Evolutionary conservation across 2,329 filamentous ascomycete species (phyloP), one percentile per base, ranked within the genome.

Genomic region (Diaporthe amygdali): DNA sequence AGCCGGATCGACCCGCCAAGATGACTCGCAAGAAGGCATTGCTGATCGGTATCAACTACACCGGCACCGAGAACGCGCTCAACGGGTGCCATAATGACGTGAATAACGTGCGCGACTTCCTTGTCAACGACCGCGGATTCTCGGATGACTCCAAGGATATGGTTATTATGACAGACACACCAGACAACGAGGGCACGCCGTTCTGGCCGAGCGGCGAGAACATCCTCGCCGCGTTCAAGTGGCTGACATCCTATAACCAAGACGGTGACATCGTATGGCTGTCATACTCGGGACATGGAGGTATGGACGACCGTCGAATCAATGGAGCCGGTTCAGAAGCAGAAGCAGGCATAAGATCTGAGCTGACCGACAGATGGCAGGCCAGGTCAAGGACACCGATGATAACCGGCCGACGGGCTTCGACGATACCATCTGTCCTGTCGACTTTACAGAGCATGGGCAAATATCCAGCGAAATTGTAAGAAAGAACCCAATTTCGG

Each of bases 201-300:
- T 78, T 77, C 55, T 80, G 79, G 71, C 79, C 81, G 2, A 80
- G 75, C 30, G 75, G 76, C 7, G 76, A 76, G 32, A 81, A 82
- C 74, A 78, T 82, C 67, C 69, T 81, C 47, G 84, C 85, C 2
- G 88, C 88, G 4, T 88, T 90, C 78, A 81, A 87, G 68, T 90
- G 89, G 88, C 83, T 91, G 2, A 84, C 90, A 54, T 83, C 80
- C 32, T 74, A 75, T 41, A 82, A 82, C 44, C 83, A 87, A 68
- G 85, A 88, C 0, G 84, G 85, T 12, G 86, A 86, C 69, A 83
- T 81, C 10, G 79, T 87, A 22, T 90, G 89, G 81, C 77, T 90
- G 63, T 88, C 89, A 73, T 91, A 90, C 74, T 88, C 86, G 0
- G 89, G 89, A 1, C 89, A 91, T 72, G 89, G 89, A 67, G 85